Percentiles rank a stretch among this genome's conserved stretches.
Conservation (phyloP, 2,329 filamentous ascomycete species). For the Emergomyces orientalis region DNA sequence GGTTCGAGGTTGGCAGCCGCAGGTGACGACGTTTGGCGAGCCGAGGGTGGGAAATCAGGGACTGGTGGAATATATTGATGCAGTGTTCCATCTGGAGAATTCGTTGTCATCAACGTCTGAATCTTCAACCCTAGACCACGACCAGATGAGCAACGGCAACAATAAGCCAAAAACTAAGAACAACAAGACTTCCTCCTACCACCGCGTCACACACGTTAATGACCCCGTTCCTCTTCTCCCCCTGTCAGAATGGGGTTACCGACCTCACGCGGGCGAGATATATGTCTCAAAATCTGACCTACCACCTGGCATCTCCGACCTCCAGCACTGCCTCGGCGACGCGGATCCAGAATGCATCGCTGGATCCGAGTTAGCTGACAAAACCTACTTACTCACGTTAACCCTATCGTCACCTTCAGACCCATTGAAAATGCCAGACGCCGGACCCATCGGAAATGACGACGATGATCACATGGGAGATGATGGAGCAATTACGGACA, state of each 20-base stretch:
- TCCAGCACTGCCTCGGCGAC: conserved; percentile 63
- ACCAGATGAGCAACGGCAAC: conserved; percentile 4
- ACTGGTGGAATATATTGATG: conserved; percentile 47
- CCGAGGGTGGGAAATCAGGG: conserved; percentile 53
- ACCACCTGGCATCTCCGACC: conserved; percentile 57
- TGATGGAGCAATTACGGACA: not conserved
- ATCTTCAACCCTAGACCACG: not conserved
- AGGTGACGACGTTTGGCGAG: conserved; percentile 87
- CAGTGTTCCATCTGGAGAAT: conserved; percentile 36
- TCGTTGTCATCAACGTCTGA: conserved; percentile 9
- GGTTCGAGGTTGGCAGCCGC: conserved; percentile 63
- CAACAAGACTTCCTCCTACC: conserved; percentile 42
- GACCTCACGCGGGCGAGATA: conserved; percentile 76
- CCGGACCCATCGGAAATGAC: not conserved
- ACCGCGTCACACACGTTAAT: conserved; percentile 72
- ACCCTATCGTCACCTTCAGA: not conserved
- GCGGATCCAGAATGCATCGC: conserved; percentile 64
- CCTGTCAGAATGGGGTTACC: conserved; percentile 77
- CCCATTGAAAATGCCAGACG: not conserved
- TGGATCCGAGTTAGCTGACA: conserved; percentile 26
- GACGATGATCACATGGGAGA: not conserved
- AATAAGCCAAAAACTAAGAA: conserved; percentile 6
- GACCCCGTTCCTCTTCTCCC: conserved; percentile 88
- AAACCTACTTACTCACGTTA: not conserved
- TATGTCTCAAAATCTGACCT: conserved; percentile 67